Conservation (phyloP, 257 asterid species). For the Oldenlandia corymbosa region DNA sequence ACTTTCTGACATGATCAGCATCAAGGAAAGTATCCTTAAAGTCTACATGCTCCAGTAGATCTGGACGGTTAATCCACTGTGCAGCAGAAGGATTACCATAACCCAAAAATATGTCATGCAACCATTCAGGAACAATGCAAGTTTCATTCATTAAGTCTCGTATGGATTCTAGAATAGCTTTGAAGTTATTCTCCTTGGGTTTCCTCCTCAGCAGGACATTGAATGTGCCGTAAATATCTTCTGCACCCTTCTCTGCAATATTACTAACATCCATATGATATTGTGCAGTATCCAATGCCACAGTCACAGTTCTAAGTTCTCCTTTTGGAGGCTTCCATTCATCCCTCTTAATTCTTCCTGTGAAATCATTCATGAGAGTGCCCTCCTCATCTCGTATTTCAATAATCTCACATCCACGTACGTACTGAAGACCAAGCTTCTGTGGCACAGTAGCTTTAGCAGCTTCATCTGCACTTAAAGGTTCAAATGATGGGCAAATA, state of each 20-base stretch:
- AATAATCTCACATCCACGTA: constrained; percentile 95
- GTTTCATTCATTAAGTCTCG: constrained; percentile 99
- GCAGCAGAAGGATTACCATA: constrained; percentile 98
- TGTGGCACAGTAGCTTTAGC: constrained; percentile 81
- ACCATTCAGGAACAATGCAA: constrained; percentile 96
- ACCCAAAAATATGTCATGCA: constrained; percentile 96
- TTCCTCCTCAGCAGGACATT: constrained; percentile 94
- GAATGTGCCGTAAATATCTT: constrained; percentile 81
- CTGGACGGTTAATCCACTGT: constrained; percentile 91
- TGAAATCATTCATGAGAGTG: constrained; percentile 91
- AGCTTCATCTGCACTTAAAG: constrained; percentile 85
- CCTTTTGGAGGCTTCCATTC: constrained; percentile 99
- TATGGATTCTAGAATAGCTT: constrained; percentile 95
- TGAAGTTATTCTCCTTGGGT: constrained; percentile 97
- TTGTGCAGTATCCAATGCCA: constrained; percentile 97
- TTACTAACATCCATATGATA: constrained; percentile 96
- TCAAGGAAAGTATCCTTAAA: constrained; percentile 92
- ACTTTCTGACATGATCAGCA: constrained; percentile 73
- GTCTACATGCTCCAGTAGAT: constrained; percentile 78
- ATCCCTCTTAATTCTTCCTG: constrained; percentile 93
- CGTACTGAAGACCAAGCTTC: constrained; percentile 91
- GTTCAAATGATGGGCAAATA: constrained; percentile 83
- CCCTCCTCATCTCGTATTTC: constrained; percentile 98
- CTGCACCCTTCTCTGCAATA: constrained; percentile 90
- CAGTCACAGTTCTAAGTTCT: constrained; percentile 82